Percentiles rank a stretch among this genome's conserved stretches.
These are phyloP conservation scores for Globisporangium okanoganense DNA, from an alignment of 352 stramenopile genomes.

Conservation along the genomic window DNA sequence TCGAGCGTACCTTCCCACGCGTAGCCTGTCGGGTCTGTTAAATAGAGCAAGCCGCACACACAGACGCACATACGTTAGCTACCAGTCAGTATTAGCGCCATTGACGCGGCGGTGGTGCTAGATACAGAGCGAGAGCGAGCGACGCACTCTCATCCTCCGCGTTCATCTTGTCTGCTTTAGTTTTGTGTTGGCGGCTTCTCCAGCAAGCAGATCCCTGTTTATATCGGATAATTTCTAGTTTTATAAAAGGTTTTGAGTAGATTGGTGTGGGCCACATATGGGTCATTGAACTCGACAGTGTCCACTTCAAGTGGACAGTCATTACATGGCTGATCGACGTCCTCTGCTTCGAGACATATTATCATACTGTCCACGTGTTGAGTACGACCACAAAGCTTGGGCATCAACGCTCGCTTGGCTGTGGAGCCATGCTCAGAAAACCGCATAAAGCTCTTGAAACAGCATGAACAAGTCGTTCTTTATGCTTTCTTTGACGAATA, in stretches of 20 bases:
- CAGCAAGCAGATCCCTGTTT: not conserved
- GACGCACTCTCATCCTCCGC: constrained; percentile 14
- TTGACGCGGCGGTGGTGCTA: not conserved
- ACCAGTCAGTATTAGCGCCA: too few relatives aligned
- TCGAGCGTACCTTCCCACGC: constrained; percentile 82
- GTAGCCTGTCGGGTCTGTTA: constrained; percentile 45
- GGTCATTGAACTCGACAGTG: not conserved
- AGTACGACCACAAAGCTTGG: too few relatives aligned
- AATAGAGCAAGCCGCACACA: constrained; percentile 2
- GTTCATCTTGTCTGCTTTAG: constrained; percentile 1
- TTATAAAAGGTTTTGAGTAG: not conserved
- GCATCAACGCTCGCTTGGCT: not conserved
- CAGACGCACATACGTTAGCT: not conserved
- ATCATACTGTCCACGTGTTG: too few relatives aligned
- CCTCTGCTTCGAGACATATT: too few relatives aligned
- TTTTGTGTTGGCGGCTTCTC: not conserved
- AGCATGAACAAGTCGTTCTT: not conserved
- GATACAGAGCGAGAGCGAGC: not conserved
- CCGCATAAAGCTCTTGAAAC: not conserved
- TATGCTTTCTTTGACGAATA: not conserved
- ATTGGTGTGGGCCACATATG: not conserved
- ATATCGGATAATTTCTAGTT: not conserved
- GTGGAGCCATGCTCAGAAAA: not conserved
- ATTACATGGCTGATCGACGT: not conserved
- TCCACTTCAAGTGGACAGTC: not conserved